Conservation (phyloP, 495 filamentous ascomycete species). For the Bacidia rubella region DNA sequence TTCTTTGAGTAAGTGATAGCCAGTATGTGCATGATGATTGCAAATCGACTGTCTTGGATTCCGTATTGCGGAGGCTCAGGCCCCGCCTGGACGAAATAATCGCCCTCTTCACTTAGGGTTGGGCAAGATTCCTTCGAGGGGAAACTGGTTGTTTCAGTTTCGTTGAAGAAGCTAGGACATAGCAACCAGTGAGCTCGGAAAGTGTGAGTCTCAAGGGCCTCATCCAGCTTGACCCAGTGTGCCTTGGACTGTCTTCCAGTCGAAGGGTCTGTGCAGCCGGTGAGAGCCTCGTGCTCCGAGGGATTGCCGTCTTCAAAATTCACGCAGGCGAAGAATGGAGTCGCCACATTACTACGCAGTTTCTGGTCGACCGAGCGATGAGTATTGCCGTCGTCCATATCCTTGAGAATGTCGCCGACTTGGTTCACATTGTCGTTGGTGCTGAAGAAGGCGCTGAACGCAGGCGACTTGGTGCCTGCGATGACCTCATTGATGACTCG, state of each 20-base stretch:
- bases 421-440: background rate
- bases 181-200: background rate
- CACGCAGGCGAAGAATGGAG: background rate
- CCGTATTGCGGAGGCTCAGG: too few species aligned
- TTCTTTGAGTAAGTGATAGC: slow-evolving; percentile 1
- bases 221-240: background rate
- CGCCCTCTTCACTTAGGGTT: background rate
- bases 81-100: too few species aligned
- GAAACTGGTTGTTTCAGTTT: background rate
- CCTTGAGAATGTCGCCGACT: background rate
- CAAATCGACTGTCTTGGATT: too few species aligned
- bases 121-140: background rate
- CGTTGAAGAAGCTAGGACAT: background rate
- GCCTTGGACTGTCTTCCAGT: background rate
- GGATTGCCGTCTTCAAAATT: background rate
- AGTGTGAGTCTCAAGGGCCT: background rate
- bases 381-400: background rate
- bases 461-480: background rate
- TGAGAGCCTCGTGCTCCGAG: background rate
- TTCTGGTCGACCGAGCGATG: background rate
- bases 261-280: background rate
- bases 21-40: background rate
- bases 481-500: background rate
- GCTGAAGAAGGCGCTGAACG: background rate
- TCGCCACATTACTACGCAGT: background rate